phyloP scores from a whole-genome alignment of 176 grass and related monocot species.

The Paspalum notatum region DNA sequence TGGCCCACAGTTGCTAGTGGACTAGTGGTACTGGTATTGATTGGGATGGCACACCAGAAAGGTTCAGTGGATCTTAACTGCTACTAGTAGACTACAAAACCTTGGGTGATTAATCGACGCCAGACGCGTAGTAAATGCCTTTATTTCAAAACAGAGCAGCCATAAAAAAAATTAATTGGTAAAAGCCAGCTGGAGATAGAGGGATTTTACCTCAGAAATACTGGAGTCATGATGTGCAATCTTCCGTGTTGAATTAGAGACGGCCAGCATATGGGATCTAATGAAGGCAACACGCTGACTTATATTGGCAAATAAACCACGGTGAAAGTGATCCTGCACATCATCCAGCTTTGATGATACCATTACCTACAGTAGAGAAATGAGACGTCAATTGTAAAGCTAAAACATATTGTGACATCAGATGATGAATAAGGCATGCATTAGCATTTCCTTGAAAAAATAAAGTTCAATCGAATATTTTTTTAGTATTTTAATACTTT shows the following conservation, averaged over 20 bases:
- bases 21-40: slow-evolving; percentile 4
- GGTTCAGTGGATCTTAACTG: slow-evolving; percentile 13
- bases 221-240: slow-evolving; percentile 40
- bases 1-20: slow-evolving; percentile 17
- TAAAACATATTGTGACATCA: background rate
- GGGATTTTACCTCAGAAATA: slow-evolving; percentile 63
- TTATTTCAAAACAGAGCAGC: background rate
- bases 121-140: background rate
- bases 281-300: slow-evolving; percentile 56
- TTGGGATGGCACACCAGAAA: slow-evolving; percentile 17
- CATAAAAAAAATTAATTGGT: background rate
- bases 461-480: background rate
- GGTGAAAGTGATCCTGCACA: slow-evolving; percentile 51
- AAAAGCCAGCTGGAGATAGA: background rate
- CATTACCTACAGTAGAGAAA: slow-evolving; percentile 62
- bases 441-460: background rate
- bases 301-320: slow-evolving; percentile 56
- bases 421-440: background rate
- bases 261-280: slow-evolving; percentile 56
- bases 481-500: background rate
- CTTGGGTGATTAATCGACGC: background rate
- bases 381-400: background rate
- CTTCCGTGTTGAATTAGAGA: slow-evolving; percentile 47
- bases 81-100: background rate
- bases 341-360: slow-evolving; percentile 75